Evolutionary conservation across 176 grass and related monocot species (phyloP), one percentile per base, ranked within the genome.

Genomic region (Oryza glaberrima): DNA sequence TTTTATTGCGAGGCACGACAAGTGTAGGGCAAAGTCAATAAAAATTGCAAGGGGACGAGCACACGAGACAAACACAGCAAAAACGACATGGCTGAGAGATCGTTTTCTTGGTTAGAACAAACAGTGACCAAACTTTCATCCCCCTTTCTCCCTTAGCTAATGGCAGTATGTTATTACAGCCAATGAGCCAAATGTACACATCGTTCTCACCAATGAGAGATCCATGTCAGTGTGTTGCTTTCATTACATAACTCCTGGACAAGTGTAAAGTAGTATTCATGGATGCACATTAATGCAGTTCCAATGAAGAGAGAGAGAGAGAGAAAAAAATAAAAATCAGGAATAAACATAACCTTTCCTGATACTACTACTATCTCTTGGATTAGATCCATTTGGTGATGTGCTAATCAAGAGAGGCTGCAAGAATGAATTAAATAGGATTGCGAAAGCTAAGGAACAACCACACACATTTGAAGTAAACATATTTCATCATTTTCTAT

Each of bases 61-160:
- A 56, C 73, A 64, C 40, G 20, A 64, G 67, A 78, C 75, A 72
- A 64, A 13, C 17, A 6, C 40, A 6, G 23, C 79, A 12, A 88
- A 70, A 26, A 69, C 79, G 65, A 88, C 65, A 40, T 30, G 72
- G 3, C 68, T 8, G 48, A 87, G 26, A 17, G 8, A 82, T 77
- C 73, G 1, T 88, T 88, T 77, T 87, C 73, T 71, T 1, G 13
- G 15, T 15, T 26, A 64, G 28, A 87, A 38, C 46, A 70, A 77
- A 48, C 65, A 51, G 38, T 15, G 72, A 77, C 86, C 25, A 61
- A 70, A 46, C 14, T 23, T 35, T 75, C 23, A 16, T 76, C 19
- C 7, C 34, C 36, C 49, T 52, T 52, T 73, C 65, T 65, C 44
- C 69, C 70, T 43, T 43, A 38, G 26, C 28, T 73, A 54, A 67